phyloP scores from a whole-genome alignment of 2,329 filamentous ascomycete species.

The Emergomyces africanus region DNA sequence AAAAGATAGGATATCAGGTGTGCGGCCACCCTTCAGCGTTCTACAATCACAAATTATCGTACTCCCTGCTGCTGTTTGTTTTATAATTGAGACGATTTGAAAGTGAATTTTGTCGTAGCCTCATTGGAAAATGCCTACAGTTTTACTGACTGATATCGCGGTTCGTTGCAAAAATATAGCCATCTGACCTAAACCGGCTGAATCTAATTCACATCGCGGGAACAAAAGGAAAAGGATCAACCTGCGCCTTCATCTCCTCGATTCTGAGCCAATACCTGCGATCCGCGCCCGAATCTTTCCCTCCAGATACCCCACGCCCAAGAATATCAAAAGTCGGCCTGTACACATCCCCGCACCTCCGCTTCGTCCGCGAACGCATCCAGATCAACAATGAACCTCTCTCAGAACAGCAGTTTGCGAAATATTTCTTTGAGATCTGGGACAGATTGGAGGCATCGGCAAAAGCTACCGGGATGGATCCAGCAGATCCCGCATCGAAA shows the following conservation, averaged over 20 bases:
- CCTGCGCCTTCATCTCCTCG: slow-evolving; percentile 68
- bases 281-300: slow-evolving; percentile 20
- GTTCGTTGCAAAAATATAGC: slow-evolving; percentile 28
- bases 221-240: slow-evolving; percentile 89
- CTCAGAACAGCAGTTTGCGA: slow-evolving; percentile 53
- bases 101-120: background rate
- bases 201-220: slow-evolving; percentile 74
- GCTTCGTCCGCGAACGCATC: slow-evolving; percentile 74
- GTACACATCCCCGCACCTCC: slow-evolving; percentile 76
- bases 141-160: background rate
- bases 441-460: slow-evolving; percentile 48
- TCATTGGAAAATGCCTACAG: background rate
- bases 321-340: slow-evolving; percentile 52
- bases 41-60: background rate
- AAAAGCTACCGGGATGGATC: slow-evolving; percentile 38
- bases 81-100: background rate
- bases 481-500: slow-evolving; percentile 47
- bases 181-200: slow-evolving; percentile 46
- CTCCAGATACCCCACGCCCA: slow-evolving; percentile 15
- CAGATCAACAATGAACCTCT: slow-evolving; percentile 63
- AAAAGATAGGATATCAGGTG: slow-evolving; percentile 62
- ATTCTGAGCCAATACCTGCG: slow-evolving; percentile 55
- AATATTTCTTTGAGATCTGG: slow-evolving; percentile 78
- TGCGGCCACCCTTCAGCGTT: slow-evolving; percentile 21
- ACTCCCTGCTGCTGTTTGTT: background rate